Percentiles rank a stretch among this genome's conserved stretches.
Conservation (phyloP, 306 rosid genomes). For the Citrullus mucosospermus region DNA sequence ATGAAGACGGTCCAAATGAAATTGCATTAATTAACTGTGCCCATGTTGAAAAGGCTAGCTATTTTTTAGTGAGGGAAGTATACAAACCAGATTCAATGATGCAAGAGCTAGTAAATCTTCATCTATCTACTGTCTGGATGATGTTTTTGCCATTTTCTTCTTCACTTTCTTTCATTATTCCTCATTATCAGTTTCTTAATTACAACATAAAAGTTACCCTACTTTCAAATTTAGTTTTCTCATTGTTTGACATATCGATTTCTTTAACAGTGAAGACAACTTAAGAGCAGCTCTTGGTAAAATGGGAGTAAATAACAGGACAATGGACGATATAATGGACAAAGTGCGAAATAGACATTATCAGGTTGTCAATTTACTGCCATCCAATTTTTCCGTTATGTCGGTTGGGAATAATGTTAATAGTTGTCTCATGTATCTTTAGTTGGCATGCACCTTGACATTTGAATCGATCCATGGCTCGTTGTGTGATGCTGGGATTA, state of each 20-base stretch:
- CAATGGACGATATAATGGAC: conserved; percentile 63
- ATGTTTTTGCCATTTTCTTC: neutral
- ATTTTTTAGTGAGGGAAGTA: neutral
- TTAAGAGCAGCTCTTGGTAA: conserved; percentile 74
- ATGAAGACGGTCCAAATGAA: neutral
- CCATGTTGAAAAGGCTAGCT: neutral
- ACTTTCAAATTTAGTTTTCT: neutral
- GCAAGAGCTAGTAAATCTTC: neutral
- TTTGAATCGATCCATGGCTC: conserved; percentile 73
- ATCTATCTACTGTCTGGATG: neutral
- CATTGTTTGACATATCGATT: conserved; percentile 9
- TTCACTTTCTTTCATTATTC: neutral
- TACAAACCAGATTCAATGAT: neutral
- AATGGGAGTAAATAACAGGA: conserved; percentile 70
- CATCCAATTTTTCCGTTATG: conserved; percentile 12
- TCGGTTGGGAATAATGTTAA: conserved; percentile 12
- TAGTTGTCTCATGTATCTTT: conserved; percentile 19
- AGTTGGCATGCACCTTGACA: conserved; percentile 96
- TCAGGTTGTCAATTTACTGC: conserved; percentile 40
- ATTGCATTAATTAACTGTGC: neutral
- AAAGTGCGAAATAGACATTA: conserved; percentile 84
- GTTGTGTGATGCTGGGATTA: conserved; percentile 81
- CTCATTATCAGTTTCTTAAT: neutral
- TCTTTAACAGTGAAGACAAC: conserved; percentile 67
- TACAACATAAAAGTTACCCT: neutral